These are phyloP conservation scores for Phalaenopsis equestris DNA, from an alignment of 106 monocot species.

Conservation along the genomic window DNA sequence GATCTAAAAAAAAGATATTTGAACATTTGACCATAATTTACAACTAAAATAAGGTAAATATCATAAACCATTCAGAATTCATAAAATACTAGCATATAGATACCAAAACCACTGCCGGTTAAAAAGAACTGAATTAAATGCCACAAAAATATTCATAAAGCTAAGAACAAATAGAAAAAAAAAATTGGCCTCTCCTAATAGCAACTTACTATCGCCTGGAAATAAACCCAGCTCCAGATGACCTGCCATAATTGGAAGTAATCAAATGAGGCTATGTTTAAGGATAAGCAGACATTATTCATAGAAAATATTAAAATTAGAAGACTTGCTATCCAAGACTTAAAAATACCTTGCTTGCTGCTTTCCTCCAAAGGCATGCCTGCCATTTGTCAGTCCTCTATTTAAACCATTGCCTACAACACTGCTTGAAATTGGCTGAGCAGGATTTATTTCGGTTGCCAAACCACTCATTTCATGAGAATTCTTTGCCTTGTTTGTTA, in stretches of 20 bases:
- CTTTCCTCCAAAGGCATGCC: slow-evolving; percentile 33
- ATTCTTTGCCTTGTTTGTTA: slow-evolving; percentile 33
- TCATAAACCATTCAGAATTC: no score
- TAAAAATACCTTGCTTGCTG: slow-evolving; percentile 50
- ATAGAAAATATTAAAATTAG: not conserved
- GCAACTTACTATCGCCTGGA: slow-evolving; percentile 30
- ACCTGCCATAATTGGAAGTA: slow-evolving; percentile 16
- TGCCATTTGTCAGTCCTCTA: slow-evolving; percentile 38
- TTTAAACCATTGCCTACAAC: slow-evolving; percentile 29
- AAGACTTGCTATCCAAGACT: no score
- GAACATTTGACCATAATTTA: no score
- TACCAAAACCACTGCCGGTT: no score
- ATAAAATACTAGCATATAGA: no score
- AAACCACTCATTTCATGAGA: slow-evolving; percentile 29
- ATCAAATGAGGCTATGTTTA: not conserved
- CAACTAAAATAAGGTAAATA: no score
- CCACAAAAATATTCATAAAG: no score
- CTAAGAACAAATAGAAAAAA: no score
- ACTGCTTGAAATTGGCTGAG: slow-evolving; percentile 16
- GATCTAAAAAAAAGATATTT: no score
- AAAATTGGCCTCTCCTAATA: no score
- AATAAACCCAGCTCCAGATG: slow-evolving; percentile 24
- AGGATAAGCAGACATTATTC: no score
- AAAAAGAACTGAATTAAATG: no score
- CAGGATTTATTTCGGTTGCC: slow-evolving; percentile 24